A percentile compares a stretch with the other conserved stretches of the same genome.
Conservation (phyloP, 2,329 filamentous ascomycete genomes). For the Botrytis sinoallii region DNA sequence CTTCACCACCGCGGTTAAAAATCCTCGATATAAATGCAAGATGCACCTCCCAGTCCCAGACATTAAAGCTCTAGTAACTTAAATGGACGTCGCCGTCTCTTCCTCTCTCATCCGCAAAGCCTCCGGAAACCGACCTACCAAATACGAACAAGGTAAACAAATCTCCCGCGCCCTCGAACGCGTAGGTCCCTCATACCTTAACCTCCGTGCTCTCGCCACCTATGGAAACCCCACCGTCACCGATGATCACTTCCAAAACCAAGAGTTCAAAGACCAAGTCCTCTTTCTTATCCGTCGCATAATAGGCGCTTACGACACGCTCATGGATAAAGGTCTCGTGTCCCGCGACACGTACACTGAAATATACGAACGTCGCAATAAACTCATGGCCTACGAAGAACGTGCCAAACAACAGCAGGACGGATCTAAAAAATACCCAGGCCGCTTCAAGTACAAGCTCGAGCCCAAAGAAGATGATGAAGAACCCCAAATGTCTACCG, state of each 20-base stretch:
- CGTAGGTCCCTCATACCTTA: slow-evolving; percentile 38
- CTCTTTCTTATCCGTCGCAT: slow-evolving; percentile 33
- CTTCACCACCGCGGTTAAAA: slow-evolving; percentile 57
- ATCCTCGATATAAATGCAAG: slow-evolving; percentile 63
- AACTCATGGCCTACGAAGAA: slow-evolving; percentile 38
- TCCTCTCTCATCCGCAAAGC: slow-evolving; percentile 37
- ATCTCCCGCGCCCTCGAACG: slow-evolving; percentile 49
- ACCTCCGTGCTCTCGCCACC: slow-evolving; percentile 31
- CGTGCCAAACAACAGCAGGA: neutral
- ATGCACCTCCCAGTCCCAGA: slow-evolving; percentile 47
- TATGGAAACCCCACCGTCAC: slow-evolving; percentile 24
- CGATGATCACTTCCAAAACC: neutral
- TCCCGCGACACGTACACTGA: slow-evolving; percentile 26
- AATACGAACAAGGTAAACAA: slow-evolving; percentile 42
- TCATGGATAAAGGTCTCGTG: slow-evolving; percentile 34
- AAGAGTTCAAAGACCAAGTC: slow-evolving; percentile 8
- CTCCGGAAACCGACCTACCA: slow-evolving; percentile 37
- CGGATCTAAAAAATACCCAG: neutral
- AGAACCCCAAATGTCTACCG: neutral
- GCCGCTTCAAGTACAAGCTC: neutral
- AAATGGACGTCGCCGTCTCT: slow-evolving; percentile 53
- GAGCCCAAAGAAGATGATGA: slow-evolving; percentile 6
- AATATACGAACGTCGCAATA: slow-evolving; percentile 34
- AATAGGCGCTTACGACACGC: slow-evolving; percentile 37
- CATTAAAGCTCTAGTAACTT: slow-evolving; percentile 49